Base-by-base conservation (phyloP, 495 filamentous ascomycete species). In the Neurospora sp. region DNA sequence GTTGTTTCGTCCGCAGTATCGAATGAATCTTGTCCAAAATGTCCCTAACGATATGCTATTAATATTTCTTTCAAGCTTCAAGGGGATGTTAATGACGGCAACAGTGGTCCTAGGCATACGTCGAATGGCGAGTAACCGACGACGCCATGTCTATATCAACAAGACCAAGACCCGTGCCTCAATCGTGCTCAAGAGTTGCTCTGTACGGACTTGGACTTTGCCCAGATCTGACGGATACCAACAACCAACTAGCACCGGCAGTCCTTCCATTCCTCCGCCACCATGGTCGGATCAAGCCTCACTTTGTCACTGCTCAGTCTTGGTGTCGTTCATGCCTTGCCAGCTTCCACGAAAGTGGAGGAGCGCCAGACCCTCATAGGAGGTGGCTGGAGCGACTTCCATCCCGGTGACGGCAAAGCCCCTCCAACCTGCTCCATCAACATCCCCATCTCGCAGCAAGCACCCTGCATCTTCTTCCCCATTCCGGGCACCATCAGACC, bases 231-330 rank as follows among this genome's bases (percentile, higher is more conserved):
- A 71, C 61, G 59, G 69, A 14, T 44, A 65, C 27, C 53, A 65
- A 65, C 53, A 35, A 65, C 53, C 53, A 6, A 16, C 45, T 39
- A 68, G 44, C 45, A 7, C 44, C 31, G 10, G 38, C 18, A 65
- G 70, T 68, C 45, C 48, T 40, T 18, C 69, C 22, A 40, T 22
- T 40, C n/a, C 37, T 37, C 59, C 73, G 70, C 61, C 75, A 75
- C 10, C 69, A 82, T 82, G 80, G 79, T 79, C 71, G 71, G 74
- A 70, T 74, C 74, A 35, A 53, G 74, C 69, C 38, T 82, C n/a
- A 72, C 78, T 53, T 69, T 80, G 45, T 77, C 78, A 27, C 74
- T 82, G 9, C 48, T 81, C 70, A 77, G 80, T 71, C 74, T 81
- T 42, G 72, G 79, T 59, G 75, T 75, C 75, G 78, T 80, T 39